Percentiles rank a stretch among this genome's conserved stretches.
phyloP scores from a whole-genome alignment of 805 yeast genomes.

The Alloascoidea africana region DNA sequence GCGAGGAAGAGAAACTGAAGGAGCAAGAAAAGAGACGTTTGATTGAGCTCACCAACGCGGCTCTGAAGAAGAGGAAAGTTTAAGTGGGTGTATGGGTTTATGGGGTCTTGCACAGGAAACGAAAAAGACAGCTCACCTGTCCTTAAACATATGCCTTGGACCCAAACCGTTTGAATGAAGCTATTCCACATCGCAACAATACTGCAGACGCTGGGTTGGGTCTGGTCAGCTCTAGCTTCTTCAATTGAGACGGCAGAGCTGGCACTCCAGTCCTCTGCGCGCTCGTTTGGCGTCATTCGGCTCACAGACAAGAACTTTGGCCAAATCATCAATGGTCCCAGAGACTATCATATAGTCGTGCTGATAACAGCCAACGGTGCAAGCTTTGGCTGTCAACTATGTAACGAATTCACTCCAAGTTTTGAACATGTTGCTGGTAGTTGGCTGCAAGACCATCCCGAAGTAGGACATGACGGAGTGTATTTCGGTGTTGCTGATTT shows the following conservation, averaged over 20 bases:
- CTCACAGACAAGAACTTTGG: constrained; percentile 50
- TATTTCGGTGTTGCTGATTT: constrained; percentile 70
- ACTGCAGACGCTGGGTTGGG: no score
- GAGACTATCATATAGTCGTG: constrained; percentile 54
- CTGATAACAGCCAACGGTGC: constrained; percentile 63
- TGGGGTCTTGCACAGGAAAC: no score
- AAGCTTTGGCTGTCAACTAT: constrained; percentile 61
- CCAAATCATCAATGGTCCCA: constrained; percentile 39
- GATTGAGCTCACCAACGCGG: constrained; percentile 5
- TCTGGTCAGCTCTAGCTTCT: no score
- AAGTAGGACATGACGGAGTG: constrained; percentile 28
- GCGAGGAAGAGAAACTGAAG: constrained; percentile 5
- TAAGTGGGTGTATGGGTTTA: no score
- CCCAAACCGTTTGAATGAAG: no score
- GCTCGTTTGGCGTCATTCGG: constrained; percentile 21
- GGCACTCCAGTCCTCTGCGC: constrained; percentile 3
- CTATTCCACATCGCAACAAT: no score
- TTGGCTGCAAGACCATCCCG: constrained; percentile 44
- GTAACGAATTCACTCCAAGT: constrained; percentile 56
- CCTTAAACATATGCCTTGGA: no score
- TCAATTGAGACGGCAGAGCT: no score
- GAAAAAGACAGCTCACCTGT: no score
- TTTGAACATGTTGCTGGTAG: constrained; percentile 46
- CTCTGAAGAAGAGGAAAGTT: constrained; percentile 7
- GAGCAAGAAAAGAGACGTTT: constrained; percentile 7